Evolutionary conservation across 345 rosid species (phyloP).

Genomic region (Noccaea bulbosa): DNA sequence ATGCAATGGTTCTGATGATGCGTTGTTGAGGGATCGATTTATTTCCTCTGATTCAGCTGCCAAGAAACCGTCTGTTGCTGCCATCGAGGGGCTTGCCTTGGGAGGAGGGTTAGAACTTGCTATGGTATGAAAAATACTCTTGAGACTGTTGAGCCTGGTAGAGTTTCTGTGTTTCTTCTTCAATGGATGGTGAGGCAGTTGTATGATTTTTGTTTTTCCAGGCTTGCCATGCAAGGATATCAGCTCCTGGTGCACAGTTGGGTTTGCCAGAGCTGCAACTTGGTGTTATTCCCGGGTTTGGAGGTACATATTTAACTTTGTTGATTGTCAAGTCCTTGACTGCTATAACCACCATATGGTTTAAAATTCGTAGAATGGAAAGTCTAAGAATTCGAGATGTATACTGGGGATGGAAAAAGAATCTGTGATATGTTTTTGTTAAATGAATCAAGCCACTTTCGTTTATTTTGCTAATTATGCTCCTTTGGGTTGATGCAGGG

Average conservation of each 20-base stretch:
- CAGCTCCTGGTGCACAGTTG: constrained; percentile 74
- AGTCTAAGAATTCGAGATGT: neutral
- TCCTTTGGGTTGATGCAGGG: constrained; percentile 60
- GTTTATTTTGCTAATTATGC: constrained; percentile 15
- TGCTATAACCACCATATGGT: neutral
- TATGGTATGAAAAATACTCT: constrained; percentile 64
- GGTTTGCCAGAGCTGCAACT: constrained; percentile 96
- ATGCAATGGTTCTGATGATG: constrained; percentile 15
- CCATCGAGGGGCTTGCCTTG: constrained; percentile 95
- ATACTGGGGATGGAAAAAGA: constrained; percentile 4
- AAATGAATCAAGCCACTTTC: constrained; percentile 14
- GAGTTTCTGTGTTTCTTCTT: constrained; percentile 2
- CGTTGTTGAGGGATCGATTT: constrained; percentile 22
- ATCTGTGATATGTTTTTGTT: constrained; percentile 14
- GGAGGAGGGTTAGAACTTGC: constrained; percentile 99
- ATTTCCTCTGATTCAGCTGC: constrained; percentile 61
- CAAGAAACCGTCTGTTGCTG: constrained; percentile 95
- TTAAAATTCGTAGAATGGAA: constrained; percentile 4
- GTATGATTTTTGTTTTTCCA: constrained; percentile 34
- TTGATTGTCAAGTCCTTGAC: constrained; percentile 4
- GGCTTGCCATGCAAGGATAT: constrained; percentile 93
- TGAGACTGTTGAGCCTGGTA: constrained; percentile 19
- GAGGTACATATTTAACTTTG: constrained; percentile 59
- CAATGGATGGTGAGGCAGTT: constrained; percentile 17
- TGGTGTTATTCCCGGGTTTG: constrained; percentile 95